Base-by-base conservation (phyloP, 2,329 filamentous ascomycete species). In the Pseudogymnoascus verrucosus region DNA sequence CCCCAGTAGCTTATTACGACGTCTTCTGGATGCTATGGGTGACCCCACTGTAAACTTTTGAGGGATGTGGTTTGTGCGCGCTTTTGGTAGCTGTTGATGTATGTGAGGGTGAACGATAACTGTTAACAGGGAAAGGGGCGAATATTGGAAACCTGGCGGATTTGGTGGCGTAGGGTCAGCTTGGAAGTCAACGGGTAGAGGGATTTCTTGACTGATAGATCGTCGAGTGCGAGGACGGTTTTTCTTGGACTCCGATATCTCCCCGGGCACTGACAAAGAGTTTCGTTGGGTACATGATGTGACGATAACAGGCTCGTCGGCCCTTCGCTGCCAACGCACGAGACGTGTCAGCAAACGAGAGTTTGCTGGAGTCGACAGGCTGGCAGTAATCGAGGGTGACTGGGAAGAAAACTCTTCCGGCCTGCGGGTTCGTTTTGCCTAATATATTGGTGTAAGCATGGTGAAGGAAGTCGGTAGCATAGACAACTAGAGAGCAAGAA, bases 1-100 rank as follows among this genome's bases (percentile, higher is more conserved):
- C 51, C 51, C 51, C 51, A 57, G 51, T 57, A 57, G 51, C 51
- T 57, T 57, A 57, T 57, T 57, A 57, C 51, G 34, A 57, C 51
- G 51, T 57, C 51, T 57, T 57, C 31, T 57, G 51, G n/a, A 34
- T 57, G 51, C 10, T 19, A 57, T 31, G 6, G 6, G 34, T 34
- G 51, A 34, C 51, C 51, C 51, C 51, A 57, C 51, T 57, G 51
- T 57, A 57, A 44, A 57, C 51, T 34, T 34, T 19, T 16, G 28
- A 19, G 51, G n/a, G 47, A 31, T 57, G 51, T 34, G n/a, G 51
- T 34, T 57, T 57, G 51, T 57, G 51, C 28, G 51, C 51, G 26
- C 26, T 28, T 12, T 57, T 19, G 19, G 47, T 31, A 12, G 11
- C 7, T 2, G 12, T 54, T 12, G 42, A 51, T 16, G 28, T 31